A percentile compares a stretch with the other conserved stretches of the same genome.
These are phyloP conservation scores for Penicillium malachiteum DNA, from an alignment of 495 filamentous ascomycete species.

Conservation along the genomic window DNA sequence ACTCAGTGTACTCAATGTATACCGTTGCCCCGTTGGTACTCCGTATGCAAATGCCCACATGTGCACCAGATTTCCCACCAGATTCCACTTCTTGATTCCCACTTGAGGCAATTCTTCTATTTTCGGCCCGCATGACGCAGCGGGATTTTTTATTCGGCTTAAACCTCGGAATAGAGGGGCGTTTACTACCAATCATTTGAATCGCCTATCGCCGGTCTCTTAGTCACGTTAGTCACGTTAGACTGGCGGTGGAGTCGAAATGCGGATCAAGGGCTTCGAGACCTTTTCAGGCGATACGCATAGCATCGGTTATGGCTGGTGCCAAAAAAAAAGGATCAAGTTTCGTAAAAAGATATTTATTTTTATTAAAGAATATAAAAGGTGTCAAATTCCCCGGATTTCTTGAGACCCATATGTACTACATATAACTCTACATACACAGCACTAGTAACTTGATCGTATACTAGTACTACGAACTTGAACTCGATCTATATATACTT, in stretches of 20 bases:
- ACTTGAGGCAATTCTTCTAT: constrained; percentile 28
- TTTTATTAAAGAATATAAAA: no score
- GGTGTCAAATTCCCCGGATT: constrained; percentile 6
- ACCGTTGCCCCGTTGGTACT: no score
- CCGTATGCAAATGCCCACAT: no score
- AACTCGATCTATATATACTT: constrained; percentile 1
- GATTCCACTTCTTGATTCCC: not conserved
- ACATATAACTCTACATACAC: not conserved
- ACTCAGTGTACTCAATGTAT: no score
- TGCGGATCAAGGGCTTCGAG: constrained; percentile 22
- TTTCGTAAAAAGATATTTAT: no score
- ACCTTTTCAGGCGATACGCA: constrained; percentile 8
- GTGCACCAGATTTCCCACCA: no score
- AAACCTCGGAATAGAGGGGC: constrained; percentile 24
- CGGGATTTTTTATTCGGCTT: constrained; percentile 29
- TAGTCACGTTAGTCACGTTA: constrained; percentile 20
- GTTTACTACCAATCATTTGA: constrained; percentile 18
- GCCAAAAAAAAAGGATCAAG: no score
- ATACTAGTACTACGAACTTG: not conserved
- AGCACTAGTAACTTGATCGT: no score
- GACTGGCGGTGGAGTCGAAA: constrained; percentile 13
- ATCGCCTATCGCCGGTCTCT: constrained; percentile 20
- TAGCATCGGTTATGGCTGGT: constrained; percentile 6
- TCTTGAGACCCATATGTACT: not conserved
- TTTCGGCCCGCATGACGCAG: constrained; percentile 36